Evolutionary conservation across 2,329 filamentous ascomycete species (phyloP).

Genomic region (Zymoseptoria crescenta): DNA sequence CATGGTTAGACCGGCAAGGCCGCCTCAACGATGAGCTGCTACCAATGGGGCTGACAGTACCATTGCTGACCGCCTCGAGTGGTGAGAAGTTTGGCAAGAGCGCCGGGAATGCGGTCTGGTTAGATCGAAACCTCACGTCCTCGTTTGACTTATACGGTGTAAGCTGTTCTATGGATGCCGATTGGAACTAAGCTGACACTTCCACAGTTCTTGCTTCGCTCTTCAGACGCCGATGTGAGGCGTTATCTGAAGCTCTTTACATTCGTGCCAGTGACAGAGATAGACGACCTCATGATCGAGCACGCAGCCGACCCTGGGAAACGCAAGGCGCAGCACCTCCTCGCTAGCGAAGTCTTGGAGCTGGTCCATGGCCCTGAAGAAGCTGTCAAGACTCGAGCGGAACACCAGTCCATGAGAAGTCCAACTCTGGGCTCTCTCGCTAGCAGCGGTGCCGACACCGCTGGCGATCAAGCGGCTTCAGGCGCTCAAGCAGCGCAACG

Average conservation of each 20-base stretch:
- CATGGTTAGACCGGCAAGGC: conserved; percentile 24
- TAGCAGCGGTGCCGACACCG: not conserved
- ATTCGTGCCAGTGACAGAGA: conserved; percentile 67
- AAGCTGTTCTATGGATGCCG: conserved; percentile 14
- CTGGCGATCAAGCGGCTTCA: not conserved
- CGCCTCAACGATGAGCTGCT: conserved; percentile 35
- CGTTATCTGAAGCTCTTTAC: conserved; percentile 82
- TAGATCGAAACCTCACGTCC: conserved; percentile 72
- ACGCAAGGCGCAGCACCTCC: conserved; percentile 70
- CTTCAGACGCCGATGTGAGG: conserved; percentile 73
- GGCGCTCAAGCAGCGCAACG: conserved; percentile 20
- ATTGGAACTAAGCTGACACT: conserved; percentile 1
- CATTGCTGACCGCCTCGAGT: conserved; percentile 74
- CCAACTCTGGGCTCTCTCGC: conserved; percentile 19
- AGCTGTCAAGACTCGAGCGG: conserved; percentile 54
- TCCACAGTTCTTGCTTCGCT: conserved; percentile 70
- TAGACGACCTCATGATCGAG: conserved; percentile 57
- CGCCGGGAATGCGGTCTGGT: conserved; percentile 88
- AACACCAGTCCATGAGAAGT: conserved; percentile 43
- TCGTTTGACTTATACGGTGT: conserved; percentile 77
- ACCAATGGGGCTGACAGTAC: conserved; percentile 83
- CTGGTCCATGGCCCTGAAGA: conserved; percentile 65
- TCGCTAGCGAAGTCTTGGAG: conserved; percentile 74
- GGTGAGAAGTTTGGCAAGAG: conserved; percentile 94
- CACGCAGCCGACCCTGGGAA: conserved; percentile 62